Evolutionary conservation across 192 early-diverging fungal genomes (phyloP).

Genomic region (Backusella tuberculispora): DNA sequence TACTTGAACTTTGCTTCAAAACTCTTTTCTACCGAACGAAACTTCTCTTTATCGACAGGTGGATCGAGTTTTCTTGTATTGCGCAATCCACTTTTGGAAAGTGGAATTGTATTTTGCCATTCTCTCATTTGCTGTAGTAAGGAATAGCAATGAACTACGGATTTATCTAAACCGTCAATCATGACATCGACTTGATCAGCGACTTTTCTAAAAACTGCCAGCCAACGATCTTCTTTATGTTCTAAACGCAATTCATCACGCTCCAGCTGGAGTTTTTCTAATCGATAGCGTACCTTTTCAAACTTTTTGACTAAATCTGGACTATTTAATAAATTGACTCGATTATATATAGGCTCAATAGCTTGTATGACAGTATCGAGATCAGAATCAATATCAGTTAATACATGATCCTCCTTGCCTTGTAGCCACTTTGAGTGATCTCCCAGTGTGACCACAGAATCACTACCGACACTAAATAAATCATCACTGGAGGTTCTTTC

Average conservation of each 20-base stretch:
- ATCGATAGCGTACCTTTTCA: constrained; percentile 39
- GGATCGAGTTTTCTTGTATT: neutral
- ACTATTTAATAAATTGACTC: constrained; percentile 24
- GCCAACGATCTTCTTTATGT: constrained; percentile 62
- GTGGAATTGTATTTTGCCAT: constrained; percentile 23
- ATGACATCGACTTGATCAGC: constrained; percentile 57
- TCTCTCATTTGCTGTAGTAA: constrained; percentile 32
- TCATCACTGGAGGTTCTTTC: constrained; percentile 12
- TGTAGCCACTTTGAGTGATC: constrained; percentile 14
- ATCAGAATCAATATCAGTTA: constrained; percentile 9
- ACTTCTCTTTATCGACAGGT: constrained; percentile 49
- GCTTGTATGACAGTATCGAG: constrained; percentile 4
- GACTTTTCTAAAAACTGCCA: constrained; percentile 59
- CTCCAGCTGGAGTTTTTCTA: constrained; percentile 52
- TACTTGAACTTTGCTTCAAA: constrained; percentile 65
- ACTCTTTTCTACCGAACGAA: constrained; percentile 49
- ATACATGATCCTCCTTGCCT: constrained; percentile 9
- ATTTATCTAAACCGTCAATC: constrained; percentile 61
- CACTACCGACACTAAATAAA: constrained; percentile 14
- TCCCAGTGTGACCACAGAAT: constrained; percentile 12
- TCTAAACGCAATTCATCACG: constrained; percentile 58
- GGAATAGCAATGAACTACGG: constrained; percentile 50
- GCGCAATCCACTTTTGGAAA: constrained; percentile 22
- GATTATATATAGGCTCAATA: constrained; percentile 5
- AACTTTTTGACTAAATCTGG: constrained; percentile 35